phyloP scores from a whole-genome alignment of 225 moss, liverwort and hornwort species.

The Sphagnum tenellum region DNA sequence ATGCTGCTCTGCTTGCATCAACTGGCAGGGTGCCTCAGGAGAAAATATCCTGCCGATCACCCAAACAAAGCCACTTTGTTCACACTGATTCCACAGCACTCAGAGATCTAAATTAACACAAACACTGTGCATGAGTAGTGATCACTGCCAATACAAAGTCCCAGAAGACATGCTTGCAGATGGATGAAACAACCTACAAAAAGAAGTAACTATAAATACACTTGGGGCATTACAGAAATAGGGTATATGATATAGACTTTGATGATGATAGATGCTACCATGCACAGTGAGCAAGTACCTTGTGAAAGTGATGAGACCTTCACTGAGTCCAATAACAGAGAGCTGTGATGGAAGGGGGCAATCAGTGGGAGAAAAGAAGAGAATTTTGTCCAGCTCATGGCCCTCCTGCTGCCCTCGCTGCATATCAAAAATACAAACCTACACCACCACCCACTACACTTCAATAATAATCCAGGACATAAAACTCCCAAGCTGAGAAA shows the following conservation, averaged over 20 bases:
- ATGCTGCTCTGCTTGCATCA: constrained; percentile 81
- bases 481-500: neutral
- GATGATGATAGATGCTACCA: too few relatives aligned
- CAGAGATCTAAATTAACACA: too few relatives aligned
- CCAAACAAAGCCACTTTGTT: neutral
- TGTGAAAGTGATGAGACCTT: constrained; percentile 80
- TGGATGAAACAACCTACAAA: neutral
- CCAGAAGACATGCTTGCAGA: too few relatives aligned
- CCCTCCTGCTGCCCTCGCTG: constrained; percentile 76
- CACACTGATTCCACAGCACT: too few relatives aligned
- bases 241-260: too few relatives aligned
- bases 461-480: neutral
- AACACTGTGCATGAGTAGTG: too few relatives aligned
- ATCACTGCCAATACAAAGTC: too few relatives aligned
- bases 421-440: constrained; percentile 86
- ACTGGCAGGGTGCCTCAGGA: constrained; percentile 61
- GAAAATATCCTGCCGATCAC: constrained; percentile 65
- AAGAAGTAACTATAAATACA: neutral
- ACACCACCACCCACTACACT: constrained; percentile 7
- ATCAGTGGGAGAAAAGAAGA: constrained; percentile 58
- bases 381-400: constrained; percentile 87
- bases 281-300: constrained; percentile 20
- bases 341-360: constrained; percentile 71
- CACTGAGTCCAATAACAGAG: constrained; percentile 75
- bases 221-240: neutral